Evolutionary conservation across 2,329 filamentous ascomycete genomes (phyloP).

Genomic region (Aspergillus hortae): DNA sequence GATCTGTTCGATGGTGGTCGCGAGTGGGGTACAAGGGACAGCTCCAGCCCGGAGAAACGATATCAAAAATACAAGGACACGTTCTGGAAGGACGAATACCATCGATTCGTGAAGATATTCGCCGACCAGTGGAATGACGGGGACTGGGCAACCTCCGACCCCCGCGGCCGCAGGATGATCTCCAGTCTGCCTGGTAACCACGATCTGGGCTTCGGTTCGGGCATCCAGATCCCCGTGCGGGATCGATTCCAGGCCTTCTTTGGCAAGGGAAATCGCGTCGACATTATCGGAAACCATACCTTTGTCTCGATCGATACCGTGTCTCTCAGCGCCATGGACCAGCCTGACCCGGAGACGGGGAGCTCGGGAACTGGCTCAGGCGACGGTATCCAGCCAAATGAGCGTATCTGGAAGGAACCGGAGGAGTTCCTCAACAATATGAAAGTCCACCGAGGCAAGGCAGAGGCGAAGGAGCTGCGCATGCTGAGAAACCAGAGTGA

Average conservation of each 20-base stretch:
- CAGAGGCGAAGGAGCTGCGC: conserved; percentile 65
- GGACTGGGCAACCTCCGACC: conserved; percentile 54
- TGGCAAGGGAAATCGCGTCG: conserved; percentile 84
- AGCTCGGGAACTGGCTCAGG: conserved; percentile 44
- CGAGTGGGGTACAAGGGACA: conserved; percentile 78
- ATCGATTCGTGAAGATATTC: conserved; percentile 82
- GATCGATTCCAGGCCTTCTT: conserved; percentile 85
- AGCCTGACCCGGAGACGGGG: conserved; percentile 50
- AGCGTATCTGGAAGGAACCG: conserved; percentile 69
- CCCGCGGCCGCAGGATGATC: conserved; percentile 72
- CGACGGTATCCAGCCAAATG: conserved; percentile 49
- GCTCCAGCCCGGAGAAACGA: conserved; percentile 60
- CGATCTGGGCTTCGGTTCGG: conserved; percentile 84
- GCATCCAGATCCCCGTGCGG: conserved; percentile 75
- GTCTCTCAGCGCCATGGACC: conserved; percentile 73
- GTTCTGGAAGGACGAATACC: conserved; percentile 85
- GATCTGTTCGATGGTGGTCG: conserved; percentile 94
- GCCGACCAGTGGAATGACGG: conserved; percentile 64
- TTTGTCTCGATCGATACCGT: conserved; percentile 89
- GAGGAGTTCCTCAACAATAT: conserved; percentile 71
- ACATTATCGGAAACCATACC: conserved; percentile 90
- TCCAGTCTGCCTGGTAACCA: conserved; percentile 90
- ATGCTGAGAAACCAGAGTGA: conserved; percentile 60
- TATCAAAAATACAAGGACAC: conserved; percentile 72
- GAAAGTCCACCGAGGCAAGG: conserved; percentile 61